Percentiles rank a stretch among this genome's conserved stretches.
Conservation (phyloP, 2,329 filamentous ascomycete species). For the Curvularia eragrostidis region DNA sequence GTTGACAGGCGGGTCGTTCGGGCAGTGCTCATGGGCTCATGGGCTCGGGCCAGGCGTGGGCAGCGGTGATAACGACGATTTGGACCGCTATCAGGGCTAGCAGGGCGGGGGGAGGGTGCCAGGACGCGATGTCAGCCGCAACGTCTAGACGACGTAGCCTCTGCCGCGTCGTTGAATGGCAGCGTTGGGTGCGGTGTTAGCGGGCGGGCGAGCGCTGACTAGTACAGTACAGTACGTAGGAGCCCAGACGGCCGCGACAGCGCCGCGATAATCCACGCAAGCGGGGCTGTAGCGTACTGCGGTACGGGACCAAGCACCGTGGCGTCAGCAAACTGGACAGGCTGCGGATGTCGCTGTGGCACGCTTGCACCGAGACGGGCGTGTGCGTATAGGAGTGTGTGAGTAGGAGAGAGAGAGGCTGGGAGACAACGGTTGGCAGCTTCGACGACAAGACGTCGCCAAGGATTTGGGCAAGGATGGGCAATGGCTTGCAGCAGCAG, state of each 20-base stretch:
- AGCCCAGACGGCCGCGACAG: slow-evolving; percentile 21
- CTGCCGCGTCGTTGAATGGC: slow-evolving; percentile 38
- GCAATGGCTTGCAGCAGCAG: slow-evolving; percentile 7
- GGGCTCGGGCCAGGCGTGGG: background rate
- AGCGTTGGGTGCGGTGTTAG: slow-evolving; percentile 32
- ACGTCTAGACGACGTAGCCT: slow-evolving; percentile 33
- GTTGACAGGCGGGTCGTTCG: slow-evolving; percentile 13
- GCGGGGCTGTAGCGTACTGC: background rate
- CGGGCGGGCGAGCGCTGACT: slow-evolving; percentile 21
- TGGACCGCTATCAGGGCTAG: slow-evolving; percentile 28
- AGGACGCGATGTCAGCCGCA: slow-evolving; percentile 27
- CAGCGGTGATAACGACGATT: slow-evolving; percentile 32
- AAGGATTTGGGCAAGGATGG: slow-evolving; percentile 22
- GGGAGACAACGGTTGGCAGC: slow-evolving; percentile 13
- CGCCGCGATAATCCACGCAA: slow-evolving; percentile 10
- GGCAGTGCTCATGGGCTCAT: slow-evolving; percentile 28
- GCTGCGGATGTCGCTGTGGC: background rate
- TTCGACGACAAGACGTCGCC: slow-evolving; percentile 16
- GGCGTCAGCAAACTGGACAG: background rate
- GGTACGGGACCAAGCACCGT: background rate
- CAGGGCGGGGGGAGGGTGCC: slow-evolving; percentile 31
- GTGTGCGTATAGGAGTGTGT: background rate
- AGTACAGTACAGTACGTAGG: too few species aligned
- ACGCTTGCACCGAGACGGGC: background rate
- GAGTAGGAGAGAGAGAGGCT: slow-evolving; percentile 3